phyloP scores from a whole-genome alignment of 352 stramenopile species.

The Phytophthora sp. region DNA sequence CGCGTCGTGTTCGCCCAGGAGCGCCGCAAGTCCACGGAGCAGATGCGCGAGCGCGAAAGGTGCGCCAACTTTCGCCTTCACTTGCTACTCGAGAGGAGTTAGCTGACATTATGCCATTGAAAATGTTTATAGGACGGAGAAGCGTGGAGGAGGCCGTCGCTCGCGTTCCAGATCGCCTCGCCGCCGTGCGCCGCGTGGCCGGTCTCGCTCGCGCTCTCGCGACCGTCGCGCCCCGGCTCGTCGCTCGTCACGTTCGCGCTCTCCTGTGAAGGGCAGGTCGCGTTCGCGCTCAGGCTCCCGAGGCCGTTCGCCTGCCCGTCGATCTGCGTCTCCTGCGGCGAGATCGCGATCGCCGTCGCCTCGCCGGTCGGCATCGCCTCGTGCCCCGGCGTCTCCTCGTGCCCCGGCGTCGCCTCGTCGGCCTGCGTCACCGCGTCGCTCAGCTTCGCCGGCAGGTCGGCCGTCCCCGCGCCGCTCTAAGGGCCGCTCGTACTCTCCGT shows the following conservation, averaged over 20 bases:
- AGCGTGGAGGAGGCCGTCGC: slow-evolving; percentile 29
- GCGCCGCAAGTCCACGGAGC: slow-evolving; percentile 94
- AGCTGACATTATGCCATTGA: too few species aligned
- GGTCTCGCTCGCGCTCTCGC: slow-evolving; percentile 63
- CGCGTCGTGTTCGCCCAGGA: slow-evolving; percentile 97
- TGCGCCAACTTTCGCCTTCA: slow-evolving; percentile 20
- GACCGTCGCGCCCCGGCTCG: slow-evolving; percentile 44
- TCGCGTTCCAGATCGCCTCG: slow-evolving; percentile 46
- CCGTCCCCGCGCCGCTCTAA: slow-evolving; percentile 51
- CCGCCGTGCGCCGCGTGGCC: slow-evolving; percentile 30
- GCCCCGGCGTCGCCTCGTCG: slow-evolving; percentile 21
- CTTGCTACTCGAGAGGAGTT: too few species aligned
- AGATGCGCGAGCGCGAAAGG: slow-evolving; percentile 93
- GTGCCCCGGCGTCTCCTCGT: slow-evolving; percentile 22
- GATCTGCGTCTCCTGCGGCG: slow-evolving; percentile 10
- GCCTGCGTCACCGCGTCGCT: slow-evolving; percentile 29
- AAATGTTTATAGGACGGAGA: slow-evolving; percentile 34
- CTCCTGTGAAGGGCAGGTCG: slow-evolving; percentile 53
- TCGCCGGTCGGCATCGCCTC: slow-evolving; percentile 39
- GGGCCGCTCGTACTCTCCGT: slow-evolving; percentile 55
- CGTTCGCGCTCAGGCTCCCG: slow-evolving; percentile 46
- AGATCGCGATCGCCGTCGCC: slow-evolving; percentile 40
- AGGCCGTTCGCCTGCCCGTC: slow-evolving; percentile 44
- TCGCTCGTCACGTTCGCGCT: slow-evolving; percentile 59
- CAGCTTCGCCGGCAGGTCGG: slow-evolving; percentile 48